Conservation (phyloP, 2,329 filamentous ascomycete genomes). For the Shiraia sp. region DNA sequence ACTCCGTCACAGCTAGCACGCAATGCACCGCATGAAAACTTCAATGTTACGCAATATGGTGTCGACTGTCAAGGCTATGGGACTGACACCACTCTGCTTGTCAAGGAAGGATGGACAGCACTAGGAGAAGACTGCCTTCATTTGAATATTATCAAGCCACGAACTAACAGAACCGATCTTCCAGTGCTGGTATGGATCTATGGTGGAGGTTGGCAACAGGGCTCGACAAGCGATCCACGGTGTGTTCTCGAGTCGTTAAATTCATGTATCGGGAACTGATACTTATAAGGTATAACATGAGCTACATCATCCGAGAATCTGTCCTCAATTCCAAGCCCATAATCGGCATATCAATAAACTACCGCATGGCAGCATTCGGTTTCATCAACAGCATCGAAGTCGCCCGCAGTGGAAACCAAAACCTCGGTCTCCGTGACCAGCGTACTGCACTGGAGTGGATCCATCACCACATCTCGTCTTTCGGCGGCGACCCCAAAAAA, state of each 20-base stretch:
- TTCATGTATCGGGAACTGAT: too few species aligned
- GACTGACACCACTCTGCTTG: slow-evolving; percentile 26
- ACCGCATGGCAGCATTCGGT: slow-evolving; percentile 55
- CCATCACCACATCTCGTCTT: slow-evolving; percentile 57
- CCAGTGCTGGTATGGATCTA: slow-evolving; percentile 41
- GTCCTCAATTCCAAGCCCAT: slow-evolving; percentile 34
- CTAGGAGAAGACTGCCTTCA: slow-evolving; percentile 51
- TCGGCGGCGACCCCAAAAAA: slow-evolving; percentile 59
- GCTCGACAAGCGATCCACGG: slow-evolving; percentile 37
- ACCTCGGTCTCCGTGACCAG: slow-evolving; percentile 66
- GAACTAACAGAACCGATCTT: slow-evolving; percentile 18
- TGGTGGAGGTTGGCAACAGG: slow-evolving; percentile 39
- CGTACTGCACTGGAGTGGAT: slow-evolving; percentile 64
- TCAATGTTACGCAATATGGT: slow-evolving; percentile 30
- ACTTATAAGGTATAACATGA: slow-evolving; percentile 39
- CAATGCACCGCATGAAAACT: slow-evolving; percentile 14
- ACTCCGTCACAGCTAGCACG: slow-evolving; percentile 20
- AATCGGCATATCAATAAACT: slow-evolving; percentile 50
- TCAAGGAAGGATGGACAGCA: slow-evolving; percentile 25
- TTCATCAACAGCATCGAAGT: slow-evolving; percentile 52
- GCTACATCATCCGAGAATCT: slow-evolving; percentile 36
- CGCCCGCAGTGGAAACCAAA: slow-evolving; percentile 39
- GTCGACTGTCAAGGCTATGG: slow-evolving; percentile 34
- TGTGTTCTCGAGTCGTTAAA: slow-evolving; percentile 1
- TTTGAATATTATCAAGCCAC: slow-evolving; percentile 41